A percentile compares a stretch with the other conserved stretches of the same genome.
These are phyloP conservation scores for Sphaerostilbella broomeana DNA, from an alignment of 2,329 filamentous ascomycete genomes.

Conservation along the genomic window DNA sequence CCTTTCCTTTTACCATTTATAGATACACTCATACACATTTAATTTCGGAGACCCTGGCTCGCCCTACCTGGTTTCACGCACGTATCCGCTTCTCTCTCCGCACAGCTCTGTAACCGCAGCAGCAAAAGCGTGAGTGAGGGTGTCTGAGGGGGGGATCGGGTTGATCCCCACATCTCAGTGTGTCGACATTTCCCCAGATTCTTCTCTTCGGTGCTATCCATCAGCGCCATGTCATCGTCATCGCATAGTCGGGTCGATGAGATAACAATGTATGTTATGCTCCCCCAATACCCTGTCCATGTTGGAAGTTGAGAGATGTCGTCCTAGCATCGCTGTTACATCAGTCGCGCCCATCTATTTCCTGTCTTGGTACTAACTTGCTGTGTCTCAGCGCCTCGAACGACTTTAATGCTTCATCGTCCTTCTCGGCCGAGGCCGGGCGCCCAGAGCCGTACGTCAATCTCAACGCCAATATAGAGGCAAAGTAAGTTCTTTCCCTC, in stretches of 20 bases:
- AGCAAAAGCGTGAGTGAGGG: constrained; percentile 7
- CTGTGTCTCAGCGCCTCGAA: constrained; percentile 18
- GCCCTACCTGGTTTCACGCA: constrained; percentile 3
- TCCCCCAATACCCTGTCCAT: neutral
- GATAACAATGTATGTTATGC: constrained; percentile 20
- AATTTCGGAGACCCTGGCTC: constrained; percentile 1
- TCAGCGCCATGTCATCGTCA: constrained; percentile 16
- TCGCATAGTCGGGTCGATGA: constrained; percentile 21
- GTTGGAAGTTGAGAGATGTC: too few relatives aligned
- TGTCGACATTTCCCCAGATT: constrained; percentile 14
- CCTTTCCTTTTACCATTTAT: neutral
- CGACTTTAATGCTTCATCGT: constrained; percentile 24
- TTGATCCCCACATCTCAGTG: constrained; percentile 12
- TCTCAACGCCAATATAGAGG: constrained; percentile 40
- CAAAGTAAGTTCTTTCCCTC: constrained; percentile 31
- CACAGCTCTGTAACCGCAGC: constrained; percentile 9
- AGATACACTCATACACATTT: neutral
- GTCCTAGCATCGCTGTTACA: neutral
- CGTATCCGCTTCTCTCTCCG: constrained; percentile 12
- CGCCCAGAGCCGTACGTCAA: constrained; percentile 31
- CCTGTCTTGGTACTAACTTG: neutral
- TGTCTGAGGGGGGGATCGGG: constrained; percentile 3
- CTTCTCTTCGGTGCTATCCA: constrained; percentile 3
- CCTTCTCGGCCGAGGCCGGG: constrained; percentile 32
- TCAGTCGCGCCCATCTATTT: neutral